phyloP scores from a whole-genome alignment of 768 basidiomycete species.

The Boletus insuetus region DNA sequence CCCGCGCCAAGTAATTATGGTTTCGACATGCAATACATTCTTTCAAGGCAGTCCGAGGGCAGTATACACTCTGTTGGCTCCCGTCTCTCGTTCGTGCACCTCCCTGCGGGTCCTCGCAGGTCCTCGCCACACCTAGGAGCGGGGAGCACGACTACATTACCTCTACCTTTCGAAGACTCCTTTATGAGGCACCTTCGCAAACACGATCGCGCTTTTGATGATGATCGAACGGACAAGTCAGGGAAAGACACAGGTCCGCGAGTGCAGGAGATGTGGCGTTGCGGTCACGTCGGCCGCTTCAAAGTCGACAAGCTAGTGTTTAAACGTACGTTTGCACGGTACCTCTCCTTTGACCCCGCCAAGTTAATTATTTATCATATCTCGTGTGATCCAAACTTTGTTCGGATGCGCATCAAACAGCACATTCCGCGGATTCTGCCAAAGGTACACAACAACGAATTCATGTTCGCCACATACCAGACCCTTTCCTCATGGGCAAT shows the following conservation, averaged over 20 bases:
- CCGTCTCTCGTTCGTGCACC: conserved; percentile 18
- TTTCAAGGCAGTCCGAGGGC: conserved; percentile 34
- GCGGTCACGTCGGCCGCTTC: conserved; percentile 60
- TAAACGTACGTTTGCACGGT: conserved; percentile 30
- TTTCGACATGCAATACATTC: conserved; percentile 45
- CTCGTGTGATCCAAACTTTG: not conserved
- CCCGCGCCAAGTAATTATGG: conserved; percentile 27
- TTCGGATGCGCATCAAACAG: conserved; percentile 21
- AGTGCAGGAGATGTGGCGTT: conserved; percentile 64
- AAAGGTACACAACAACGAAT: conserved; percentile 70
- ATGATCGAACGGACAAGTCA: conserved; percentile 21
- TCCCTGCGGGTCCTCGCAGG: not conserved
- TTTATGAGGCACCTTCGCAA: conserved; percentile 37
- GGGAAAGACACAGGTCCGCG: conserved; percentile 22
- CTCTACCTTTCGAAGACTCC: conserved; percentile 35
- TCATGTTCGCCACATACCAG: conserved; percentile 54
- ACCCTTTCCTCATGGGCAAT: conserved; percentile 43
- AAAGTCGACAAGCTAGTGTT: conserved; percentile 49
- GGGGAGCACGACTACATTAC: conserved; percentile 34
- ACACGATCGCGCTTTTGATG: conserved; percentile 43
- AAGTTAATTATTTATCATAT: not conserved
- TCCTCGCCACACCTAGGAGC: conserved; percentile 29
- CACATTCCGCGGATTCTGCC: conserved; percentile 41
- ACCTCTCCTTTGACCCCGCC: conserved; percentile 17
- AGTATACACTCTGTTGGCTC: conserved; percentile 32